Base-by-base conservation (phyloP, 371 early-diverging fungal species). In the Lichtheimia corymbifera region DNA sequence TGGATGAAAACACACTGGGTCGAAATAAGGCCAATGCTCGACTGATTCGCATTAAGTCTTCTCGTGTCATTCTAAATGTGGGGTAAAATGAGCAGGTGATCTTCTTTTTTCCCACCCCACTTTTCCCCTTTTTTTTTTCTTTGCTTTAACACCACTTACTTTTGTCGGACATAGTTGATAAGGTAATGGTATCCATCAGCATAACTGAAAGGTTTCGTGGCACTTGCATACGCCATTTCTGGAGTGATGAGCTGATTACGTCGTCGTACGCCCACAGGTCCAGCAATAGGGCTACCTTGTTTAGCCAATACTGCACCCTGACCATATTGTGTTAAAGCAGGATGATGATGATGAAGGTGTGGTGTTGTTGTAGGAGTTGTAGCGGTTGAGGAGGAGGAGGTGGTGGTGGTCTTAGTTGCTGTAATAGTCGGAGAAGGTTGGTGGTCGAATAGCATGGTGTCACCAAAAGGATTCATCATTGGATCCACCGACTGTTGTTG, bases 161-260 rank as follows among this genome's bases (percentile, higher is more conserved):
- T 80, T 66, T 87, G 88, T 53, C 84, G 82, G 17, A 93, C 88
- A 66, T 88, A 88, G 27, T 82, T 80, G 45, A 92, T 77, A 14
- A 94, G 75, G 63, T 89, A 92, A 66, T 94, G 96, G 72, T 91
- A 96, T 6, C 96, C 96, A 59, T 90, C 91, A 14, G 90, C 87
- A 71, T 96, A 94, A 63, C 90, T 90, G 77, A 91, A 93, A 9
- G 96, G 94, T 56, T 82, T 52, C 25, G 50, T 53, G 51, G 57
- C 64, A n/a, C 61, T 63, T 7, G 55, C 57, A 25, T 68, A 68
- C 6, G 59, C 58, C 49, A 53, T 55, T 53, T 64, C 68, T 6
- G 68, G 68, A 4, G 68, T 68, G n/a, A 43, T 61, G n/a, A 47
- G 47, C 17, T 47, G 47, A 5, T n/a, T 47, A 18, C 18, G 22